Evolutionary conservation across 352 stramenopile species (phyloP).

Genomic region (Globisporangium nodosum): DNA sequence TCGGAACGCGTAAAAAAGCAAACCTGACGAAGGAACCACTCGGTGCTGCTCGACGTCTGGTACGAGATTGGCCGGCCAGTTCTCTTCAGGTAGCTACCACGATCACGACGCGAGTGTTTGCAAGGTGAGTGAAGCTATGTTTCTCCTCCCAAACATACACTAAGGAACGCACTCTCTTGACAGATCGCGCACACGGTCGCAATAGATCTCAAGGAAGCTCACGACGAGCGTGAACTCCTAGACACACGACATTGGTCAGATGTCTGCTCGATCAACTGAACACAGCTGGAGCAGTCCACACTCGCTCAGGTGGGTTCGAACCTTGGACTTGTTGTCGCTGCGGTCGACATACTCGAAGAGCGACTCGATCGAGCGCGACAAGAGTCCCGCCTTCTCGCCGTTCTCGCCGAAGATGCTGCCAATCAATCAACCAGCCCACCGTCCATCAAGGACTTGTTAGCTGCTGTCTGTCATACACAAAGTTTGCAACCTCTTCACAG

Average conservation of each 20-base stretch:
- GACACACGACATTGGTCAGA: background rate
- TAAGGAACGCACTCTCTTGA: constrained; percentile 63
- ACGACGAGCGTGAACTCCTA: constrained; percentile 82
- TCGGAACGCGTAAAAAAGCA: background rate
- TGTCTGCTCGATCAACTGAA: background rate
- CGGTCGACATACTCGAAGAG: constrained; percentile 83
- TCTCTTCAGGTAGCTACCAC: constrained; percentile 64
- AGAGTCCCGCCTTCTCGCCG: constrained; percentile 78
- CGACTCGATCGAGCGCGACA: constrained; percentile 88
- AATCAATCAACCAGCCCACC: background rate
- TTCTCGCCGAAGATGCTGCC: constrained; percentile 85
- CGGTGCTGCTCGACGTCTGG: constrained; percentile 71
- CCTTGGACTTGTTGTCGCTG: constrained; percentile 54
- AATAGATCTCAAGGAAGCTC: constrained; percentile 94
- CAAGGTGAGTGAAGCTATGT: background rate
- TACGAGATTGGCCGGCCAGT: constrained; percentile 56
- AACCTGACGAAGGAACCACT: constrained; percentile 83
- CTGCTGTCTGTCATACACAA: background rate
- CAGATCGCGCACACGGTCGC: constrained; percentile 89
- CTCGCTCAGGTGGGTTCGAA: constrained; percentile 1
- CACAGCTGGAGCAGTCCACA: background rate
- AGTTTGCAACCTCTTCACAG: background rate
- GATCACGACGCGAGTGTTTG: background rate
- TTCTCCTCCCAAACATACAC: background rate
- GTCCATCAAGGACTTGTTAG: background rate